Evolutionary conservation across 108 stramenopile genomes (phyloP), one percentile per base, ranked within the genome.

Genomic region (Nannochloropsis granulata): DNA sequence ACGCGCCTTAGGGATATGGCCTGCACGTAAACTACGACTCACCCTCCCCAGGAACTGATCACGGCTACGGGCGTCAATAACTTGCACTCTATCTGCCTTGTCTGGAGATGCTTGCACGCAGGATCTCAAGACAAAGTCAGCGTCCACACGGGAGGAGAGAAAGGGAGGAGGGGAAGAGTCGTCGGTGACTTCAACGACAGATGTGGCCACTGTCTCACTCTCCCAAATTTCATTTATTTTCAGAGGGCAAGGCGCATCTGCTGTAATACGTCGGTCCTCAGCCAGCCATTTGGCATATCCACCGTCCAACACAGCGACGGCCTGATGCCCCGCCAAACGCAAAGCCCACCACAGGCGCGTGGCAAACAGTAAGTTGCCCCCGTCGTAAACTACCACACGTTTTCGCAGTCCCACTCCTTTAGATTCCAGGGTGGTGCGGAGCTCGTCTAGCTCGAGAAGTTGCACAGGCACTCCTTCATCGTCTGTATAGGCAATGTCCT

Each of bases 341-440:
- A 88, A 56, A n/a, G 87, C 87, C 87, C 87, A 88, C 87, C 87
- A 88, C 34, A 88, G 83, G 44, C 87, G 44, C 44, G 87, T 88
- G 44, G 87, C 87, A 44, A 84, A 88, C 13, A 88, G 78, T 79
- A 84, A 81, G 19, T 82, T 56, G 19, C 87, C 87, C 81, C 82
- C 82, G 87, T 88, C 87, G 84, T 88, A 88, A 43, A 84, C 84
- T 21, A 85, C 84, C 43, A 88, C 87, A 13, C 84, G 87, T 45
- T 79, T 84, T 12, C 81, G 26, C 19, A 71, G n/a, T 2, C 79
- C 84, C 12, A 88, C 45, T 8, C 87, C 87, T 34, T 78, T 44
- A 45, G 79, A 81, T 16, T 88, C 46, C 84, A 88, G 84, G 42
- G 84, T 81, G 16, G 12, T 16, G 79, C 79, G 81, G 43, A 88